These are phyloP conservation scores for Xylariales sp. DNA, from an alignment of 2,329 filamentous ascomycete species.

Conservation along the genomic window DNA sequence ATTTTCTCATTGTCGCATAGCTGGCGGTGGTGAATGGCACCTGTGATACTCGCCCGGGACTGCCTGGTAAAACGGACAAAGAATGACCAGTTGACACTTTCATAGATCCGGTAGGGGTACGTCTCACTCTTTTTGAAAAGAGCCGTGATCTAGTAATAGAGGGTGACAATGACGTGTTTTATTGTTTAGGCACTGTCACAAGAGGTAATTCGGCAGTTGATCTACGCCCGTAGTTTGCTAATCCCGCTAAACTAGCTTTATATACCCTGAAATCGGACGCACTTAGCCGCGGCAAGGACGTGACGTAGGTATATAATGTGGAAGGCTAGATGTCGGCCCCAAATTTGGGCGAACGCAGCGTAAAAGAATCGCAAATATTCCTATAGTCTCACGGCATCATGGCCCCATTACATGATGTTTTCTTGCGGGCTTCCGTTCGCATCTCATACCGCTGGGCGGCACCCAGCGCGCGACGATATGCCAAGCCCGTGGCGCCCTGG, in stretches of 20 bases:
- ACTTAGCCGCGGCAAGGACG: neutral
- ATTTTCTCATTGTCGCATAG: too few species aligned
- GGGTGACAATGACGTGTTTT: conserved; percentile 11
- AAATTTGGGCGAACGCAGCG: neutral
- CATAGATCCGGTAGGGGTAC: too few species aligned
- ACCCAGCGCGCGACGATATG: conserved; percentile 39
- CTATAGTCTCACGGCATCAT: conserved; percentile 34
- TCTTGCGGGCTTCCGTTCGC: conserved; percentile 44
- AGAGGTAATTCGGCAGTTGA: conserved; percentile 39
- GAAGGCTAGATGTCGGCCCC: neutral
- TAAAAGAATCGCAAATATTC: neutral
- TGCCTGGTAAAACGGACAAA: too few species aligned
- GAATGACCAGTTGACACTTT: too few species aligned
- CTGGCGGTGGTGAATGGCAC: too few species aligned
- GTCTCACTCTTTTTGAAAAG: too few species aligned
- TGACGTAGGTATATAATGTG: conserved; percentile 11
- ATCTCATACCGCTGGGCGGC: conserved; percentile 45
- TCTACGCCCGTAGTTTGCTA: conserved; percentile 39
- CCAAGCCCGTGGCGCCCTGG: conserved; percentile 37
- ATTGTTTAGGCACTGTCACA: neutral
- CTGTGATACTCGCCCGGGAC: too few species aligned
- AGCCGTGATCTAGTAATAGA: neutral
- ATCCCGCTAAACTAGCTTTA: neutral
- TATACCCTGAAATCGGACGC: too few species aligned
- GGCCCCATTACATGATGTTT: conserved; percentile 42